phyloP scores from a whole-genome alignment of 108 stramenopile species.

The Nannochloropsis gaditana region DNA sequence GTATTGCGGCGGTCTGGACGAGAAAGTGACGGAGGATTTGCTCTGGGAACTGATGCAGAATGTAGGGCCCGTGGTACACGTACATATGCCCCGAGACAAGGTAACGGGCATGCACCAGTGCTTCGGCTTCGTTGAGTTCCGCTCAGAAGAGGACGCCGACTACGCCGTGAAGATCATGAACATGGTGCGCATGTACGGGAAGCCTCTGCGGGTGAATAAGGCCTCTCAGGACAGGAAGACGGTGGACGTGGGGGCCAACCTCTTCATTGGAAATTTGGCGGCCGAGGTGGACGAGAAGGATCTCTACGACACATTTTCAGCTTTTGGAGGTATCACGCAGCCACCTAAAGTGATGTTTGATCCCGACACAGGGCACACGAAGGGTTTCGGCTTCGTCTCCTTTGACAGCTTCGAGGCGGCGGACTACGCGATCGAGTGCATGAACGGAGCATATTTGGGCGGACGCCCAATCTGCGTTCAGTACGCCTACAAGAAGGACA shows the following conservation, averaged over 20 bases:
- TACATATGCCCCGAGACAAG: slow-evolving; percentile 98
- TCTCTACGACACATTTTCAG: slow-evolving; percentile 92
- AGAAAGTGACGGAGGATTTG: slow-evolving; percentile 73
- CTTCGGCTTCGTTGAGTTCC: slow-evolving; percentile 95
- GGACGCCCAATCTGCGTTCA: slow-evolving; percentile 89
- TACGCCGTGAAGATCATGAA: slow-evolving; percentile 93
- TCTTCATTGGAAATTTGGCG: slow-evolving; percentile 94
- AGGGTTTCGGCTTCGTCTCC: slow-evolving; percentile 90
- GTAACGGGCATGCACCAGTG: slow-evolving; percentile 59
- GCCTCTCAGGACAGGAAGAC: slow-evolving; percentile 72
- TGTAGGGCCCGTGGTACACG: slow-evolving; percentile 76
- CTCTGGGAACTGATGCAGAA: slow-evolving; percentile 70
- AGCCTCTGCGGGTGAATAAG: slow-evolving; percentile 83
- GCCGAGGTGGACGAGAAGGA: slow-evolving; percentile 92
- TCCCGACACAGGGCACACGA: slow-evolving; percentile 68
- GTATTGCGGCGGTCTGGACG: slow-evolving; percentile 92
- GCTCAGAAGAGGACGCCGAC: slow-evolving; percentile 82
- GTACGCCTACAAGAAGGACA: slow-evolving; percentile 94
- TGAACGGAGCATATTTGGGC: slow-evolving; percentile 94
- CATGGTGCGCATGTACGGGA: slow-evolving; percentile 87
- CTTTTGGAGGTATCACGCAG: slow-evolving; percentile 87
- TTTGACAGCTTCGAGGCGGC: slow-evolving; percentile 87
- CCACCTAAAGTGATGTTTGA: slow-evolving; percentile 84
- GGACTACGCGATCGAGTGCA: slow-evolving; percentile 95
- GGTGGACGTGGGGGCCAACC: slow-evolving; percentile 90